These are phyloP conservation scores for Rhizoclosmatium globosum DNA, from an alignment of 192 early-diverging fungal genomes.

Conservation along the genomic window DNA sequence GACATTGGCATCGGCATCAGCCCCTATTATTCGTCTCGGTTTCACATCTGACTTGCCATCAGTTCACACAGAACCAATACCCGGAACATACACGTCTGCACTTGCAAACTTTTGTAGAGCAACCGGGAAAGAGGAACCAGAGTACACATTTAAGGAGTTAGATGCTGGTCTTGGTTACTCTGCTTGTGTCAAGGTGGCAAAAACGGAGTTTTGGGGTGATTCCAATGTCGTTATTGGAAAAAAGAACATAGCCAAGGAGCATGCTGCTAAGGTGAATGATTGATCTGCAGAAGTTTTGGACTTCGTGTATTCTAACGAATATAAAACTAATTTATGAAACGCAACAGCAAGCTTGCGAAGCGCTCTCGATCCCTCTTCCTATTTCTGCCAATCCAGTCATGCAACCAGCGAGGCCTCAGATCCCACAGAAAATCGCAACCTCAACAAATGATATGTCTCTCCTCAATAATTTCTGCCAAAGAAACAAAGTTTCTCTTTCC, in stretches of 20 bases:
- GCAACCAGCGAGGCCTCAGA: neutral
- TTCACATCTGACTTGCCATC: too few species aligned
- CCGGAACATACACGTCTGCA: too few species aligned
- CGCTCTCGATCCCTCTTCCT: too few species aligned
- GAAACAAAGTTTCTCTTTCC: neutral
- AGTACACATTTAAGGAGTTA: neutral
- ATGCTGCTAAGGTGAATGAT: neutral
- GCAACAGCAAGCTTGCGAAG: too few species aligned
- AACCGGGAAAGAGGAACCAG: neutral
- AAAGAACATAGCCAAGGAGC: neutral
- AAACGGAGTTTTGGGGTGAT: neutral
- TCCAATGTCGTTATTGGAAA: neutral
- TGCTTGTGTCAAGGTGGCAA: neutral
- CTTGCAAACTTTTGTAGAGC: too few species aligned
- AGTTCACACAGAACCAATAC: too few species aligned
- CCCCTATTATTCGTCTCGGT: too few species aligned
- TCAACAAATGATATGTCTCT: neutral
- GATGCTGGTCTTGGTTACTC: neutral
- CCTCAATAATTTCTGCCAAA: neutral
- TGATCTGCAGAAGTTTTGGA: too few species aligned
- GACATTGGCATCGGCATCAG: too few species aligned
- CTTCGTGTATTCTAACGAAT: too few species aligned
- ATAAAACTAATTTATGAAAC: too few species aligned
- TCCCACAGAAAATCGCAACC: neutral
- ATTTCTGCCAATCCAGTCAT: neutral